Evolutionary conservation across 2,329 filamentous ascomycete genomes (phyloP).

Genomic region (Akanthomyces lecanii): DNA sequence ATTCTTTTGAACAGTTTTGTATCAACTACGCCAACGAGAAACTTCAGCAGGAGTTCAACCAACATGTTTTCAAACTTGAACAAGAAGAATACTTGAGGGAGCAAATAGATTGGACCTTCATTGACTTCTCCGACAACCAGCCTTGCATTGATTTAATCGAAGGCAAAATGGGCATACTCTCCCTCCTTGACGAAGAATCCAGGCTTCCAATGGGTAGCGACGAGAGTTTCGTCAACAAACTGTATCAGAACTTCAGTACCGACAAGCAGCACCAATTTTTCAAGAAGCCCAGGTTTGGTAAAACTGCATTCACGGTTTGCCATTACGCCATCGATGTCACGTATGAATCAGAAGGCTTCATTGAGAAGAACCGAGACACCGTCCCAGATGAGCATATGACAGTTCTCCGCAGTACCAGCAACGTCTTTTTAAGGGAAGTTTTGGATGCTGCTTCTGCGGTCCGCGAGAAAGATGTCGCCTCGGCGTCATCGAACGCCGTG

Average conservation of each 20-base stretch:
- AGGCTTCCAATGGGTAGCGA: conserved; percentile 95
- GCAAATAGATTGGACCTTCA: conserved; percentile 98
- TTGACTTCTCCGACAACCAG: conserved; percentile 98
- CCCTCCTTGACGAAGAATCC: conserved; percentile 92
- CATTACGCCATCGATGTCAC: conserved; percentile 98
- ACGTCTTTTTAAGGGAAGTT: conserved; percentile 79
- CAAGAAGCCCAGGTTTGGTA: conserved; percentile 97
- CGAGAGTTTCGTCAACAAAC: conserved; percentile 92
- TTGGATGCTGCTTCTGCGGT: conserved; percentile 81
- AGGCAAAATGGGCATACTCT: conserved; percentile 89
- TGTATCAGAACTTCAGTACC: conserved; percentile 86
- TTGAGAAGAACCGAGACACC: conserved; percentile 98
- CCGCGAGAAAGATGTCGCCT: conserved; percentile 78
- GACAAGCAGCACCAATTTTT: conserved; percentile 89
- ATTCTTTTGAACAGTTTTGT: conserved; percentile 99
- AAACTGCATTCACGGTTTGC: conserved; percentile 95
- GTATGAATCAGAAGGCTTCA: conserved; percentile 98
- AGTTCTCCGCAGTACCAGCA: conserved; percentile 77
- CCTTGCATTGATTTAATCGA: conserved; percentile 98
- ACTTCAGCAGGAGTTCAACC: conserved; percentile 97
- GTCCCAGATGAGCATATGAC: conserved; percentile 98
- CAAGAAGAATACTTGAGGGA: conserved; percentile 96
- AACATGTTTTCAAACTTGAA: conserved; percentile 98
- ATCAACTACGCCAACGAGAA: conserved; percentile 99
- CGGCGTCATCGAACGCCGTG: conserved; percentile 63